Evolutionary conservation across 331 rosid species (phyloP), one percentile per base, ranked within the genome.

Genomic region (Phaseolus coccineus): DNA sequence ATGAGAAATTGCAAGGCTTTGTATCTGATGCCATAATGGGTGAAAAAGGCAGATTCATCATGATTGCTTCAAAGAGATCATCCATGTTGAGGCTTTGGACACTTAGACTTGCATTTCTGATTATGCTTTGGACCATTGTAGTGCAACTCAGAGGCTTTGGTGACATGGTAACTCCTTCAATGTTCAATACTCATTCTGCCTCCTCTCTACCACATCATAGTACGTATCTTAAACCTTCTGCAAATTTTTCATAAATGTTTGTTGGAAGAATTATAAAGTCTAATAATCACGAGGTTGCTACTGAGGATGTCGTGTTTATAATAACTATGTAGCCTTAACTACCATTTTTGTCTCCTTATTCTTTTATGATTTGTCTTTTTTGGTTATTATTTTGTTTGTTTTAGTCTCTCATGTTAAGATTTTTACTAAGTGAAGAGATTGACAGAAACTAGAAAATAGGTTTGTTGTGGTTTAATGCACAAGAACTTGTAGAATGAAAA

Each of bases 171-270:
- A 69, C 27, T 5, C 73, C 79, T 1, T 1, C 30, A n/a, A 39
- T 72, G 39, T 66, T 81, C 61, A 52, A 46, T 15, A 56, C 78
- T 63, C 77, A 11, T 37, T 19, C 64, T 72, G 40, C 22, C 3
- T 1, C 27, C 66, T 67, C 82, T 62, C 63, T 81, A 25, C 87
- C 88, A 24, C 81, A 83, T 3, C 28, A 58, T 79, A 89, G 93
- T 89, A 83, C 1, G 86, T 73, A 44, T 65, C 25, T 76, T 33
- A 8, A 8, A 37, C 39, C 16, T 50, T 57, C 16, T 77, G 2
- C 4, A 2, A 37, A 52, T 66, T 27, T 63, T 77, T 6, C 57
- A 8, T 52, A 19, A 67, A 15, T 8, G 40, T 8, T 65, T 53
- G 2, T 53, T 39, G 2, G 42, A 61, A 19, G 14, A 47, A 31